Base-by-base conservation (phyloP, 768 basidiomycete genomes). In the Candolleomyces efflorescens region DNA sequence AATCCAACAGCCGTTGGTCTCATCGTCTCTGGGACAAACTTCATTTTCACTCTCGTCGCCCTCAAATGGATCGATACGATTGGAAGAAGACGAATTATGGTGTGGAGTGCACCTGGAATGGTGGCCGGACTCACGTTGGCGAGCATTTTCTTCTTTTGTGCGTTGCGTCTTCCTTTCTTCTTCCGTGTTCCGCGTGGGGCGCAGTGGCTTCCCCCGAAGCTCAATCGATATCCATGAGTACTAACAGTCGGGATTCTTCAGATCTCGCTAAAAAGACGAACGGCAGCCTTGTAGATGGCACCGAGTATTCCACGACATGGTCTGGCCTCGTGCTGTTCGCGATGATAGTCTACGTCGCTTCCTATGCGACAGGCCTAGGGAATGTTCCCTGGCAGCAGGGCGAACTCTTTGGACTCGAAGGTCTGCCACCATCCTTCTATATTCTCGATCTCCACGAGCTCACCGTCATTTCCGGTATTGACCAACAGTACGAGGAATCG, bases 371-470 rank as follows among this genome's bases (percentile, higher is more conserved):
- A 2, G 87, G 90, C 3, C 72, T 91, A 15, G 90, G 90, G 0
- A 89, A 90, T 64, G 84, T 91, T 2, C 91, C 91, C 0, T 92
- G 91, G 91, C 89, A 91, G 64, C 91, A 92, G 68, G 90, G 89
- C 45, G 91, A 92, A 67, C 78, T 94, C 11, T 93, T 93, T 71
- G 76, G 79, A 18, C 79, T 92, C 39, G 88, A 91, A 77, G 84
- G 85, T 82, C 43, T 26, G 71, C 67, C 17, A 26, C 32, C 32
- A 5, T 32, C 32, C 1, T 32, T 32, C 2, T 11, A 32, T 32
- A 32, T 32, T 5, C 32, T 5, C 32, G 32, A 32, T 32, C 41
- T 4, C 22, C 18, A 39, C 18, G 24, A 50, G 9, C 41, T 13
- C n/a, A 41, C 26, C 17, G 3, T 15, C 17, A 50, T 6, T 11